phyloP scores from a whole-genome alignment of 768 basidiomycete genomes.

The Hortiboletus campestris region DNA sequence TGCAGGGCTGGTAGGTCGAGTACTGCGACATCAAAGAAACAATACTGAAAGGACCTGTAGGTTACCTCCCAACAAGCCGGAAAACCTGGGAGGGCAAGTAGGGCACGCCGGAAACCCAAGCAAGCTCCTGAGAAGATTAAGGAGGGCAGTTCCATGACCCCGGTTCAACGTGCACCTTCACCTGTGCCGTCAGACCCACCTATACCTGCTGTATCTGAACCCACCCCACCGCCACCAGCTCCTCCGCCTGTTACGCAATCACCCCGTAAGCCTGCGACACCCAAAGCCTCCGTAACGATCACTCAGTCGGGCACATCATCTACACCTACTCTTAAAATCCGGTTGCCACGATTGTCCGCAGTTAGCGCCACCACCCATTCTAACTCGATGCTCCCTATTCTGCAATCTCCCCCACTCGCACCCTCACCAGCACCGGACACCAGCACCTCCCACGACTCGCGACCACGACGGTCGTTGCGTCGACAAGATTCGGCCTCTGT shows the following conservation, averaged over 20 bases:
- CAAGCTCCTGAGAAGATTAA: constrained; percentile 18
- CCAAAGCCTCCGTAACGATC: constrained; percentile 35
- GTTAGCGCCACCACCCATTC: constrained; percentile 28
- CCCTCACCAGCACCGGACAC: constrained; percentile 25
- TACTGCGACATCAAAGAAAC: not conserved
- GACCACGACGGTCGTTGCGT: constrained; percentile 28
- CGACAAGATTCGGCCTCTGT: constrained; percentile 29
- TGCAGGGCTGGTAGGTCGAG: constrained; percentile 19
- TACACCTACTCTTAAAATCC: constrained; percentile 35
- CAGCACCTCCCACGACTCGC: constrained; percentile 21
- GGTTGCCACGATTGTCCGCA: constrained; percentile 31
- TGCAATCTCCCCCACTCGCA: constrained; percentile 22
- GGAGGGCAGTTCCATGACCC: constrained; percentile 6
- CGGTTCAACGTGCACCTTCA: constrained; percentile 15
- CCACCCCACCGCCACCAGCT: constrained; percentile 2
- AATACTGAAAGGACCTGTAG: constrained; percentile 10
- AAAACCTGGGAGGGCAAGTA: constrained; percentile 16
- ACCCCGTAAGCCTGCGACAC: constrained; percentile 26
- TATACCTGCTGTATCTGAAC: constrained; percentile 18
- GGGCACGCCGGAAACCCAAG: constrained; percentile 26
- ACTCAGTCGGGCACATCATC: constrained; percentile 32
- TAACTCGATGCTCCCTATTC: constrained; percentile 13
- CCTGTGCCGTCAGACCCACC: constrained; percentile 2
- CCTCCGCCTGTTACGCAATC: constrained; percentile 13
- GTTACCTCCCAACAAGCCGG: constrained; percentile 4